Evolutionary conservation across 345 rosid genomes (phyloP), one percentile per base, ranked within the genome.

Genomic region (Aegle marmelos): DNA sequence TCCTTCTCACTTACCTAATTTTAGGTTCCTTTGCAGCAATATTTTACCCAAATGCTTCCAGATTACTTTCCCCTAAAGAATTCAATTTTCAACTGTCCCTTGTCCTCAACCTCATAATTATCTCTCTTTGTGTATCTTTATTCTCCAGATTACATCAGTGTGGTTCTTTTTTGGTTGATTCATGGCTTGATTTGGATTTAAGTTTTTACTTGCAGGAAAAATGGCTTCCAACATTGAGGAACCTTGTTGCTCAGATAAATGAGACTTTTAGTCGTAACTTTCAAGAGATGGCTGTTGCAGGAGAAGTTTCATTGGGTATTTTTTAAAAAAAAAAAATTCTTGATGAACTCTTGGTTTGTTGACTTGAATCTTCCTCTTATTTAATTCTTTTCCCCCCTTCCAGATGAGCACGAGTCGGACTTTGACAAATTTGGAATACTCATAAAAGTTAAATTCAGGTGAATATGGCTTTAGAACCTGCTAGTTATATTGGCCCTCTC

Each of bases 241-340:
- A 83, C 82, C 97, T 95, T 78, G 98, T 95, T 73, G 78, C 76
- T 60, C 91, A 88, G 83, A 93, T 95, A 78, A 90, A 95, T 79
- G 92, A 89, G 83, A 93, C 97, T 48, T 95, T 93, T 82, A 89
- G 98, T 82, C 92, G 72, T 62, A 95, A 95, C 83, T 95, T 95
- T 81, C 90, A 84, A 83, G 97, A 93, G 89, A 95, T 95, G 98
- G 97, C 99, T 73, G 90, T 93, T 86, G 99, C 99, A 16, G 97
- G 99, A 80, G 99, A 95, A 87, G 92, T 95, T 76, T 87, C 85
- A 45, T 74, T 95, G 83, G 97, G 94, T 90, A 84, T 73, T 7
- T 39, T 11, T 71, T 19, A 31, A 31, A 31, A 31, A 31, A 31
- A 31, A 31, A 31, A 54, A 63, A 71, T 79, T 30, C 56, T 67